A percentile compares a stretch with the other conserved stretches of the same genome.
Conservation (phyloP, 2,329 filamentous ascomycete species). For the Chaetothyriales sp. region DNA sequence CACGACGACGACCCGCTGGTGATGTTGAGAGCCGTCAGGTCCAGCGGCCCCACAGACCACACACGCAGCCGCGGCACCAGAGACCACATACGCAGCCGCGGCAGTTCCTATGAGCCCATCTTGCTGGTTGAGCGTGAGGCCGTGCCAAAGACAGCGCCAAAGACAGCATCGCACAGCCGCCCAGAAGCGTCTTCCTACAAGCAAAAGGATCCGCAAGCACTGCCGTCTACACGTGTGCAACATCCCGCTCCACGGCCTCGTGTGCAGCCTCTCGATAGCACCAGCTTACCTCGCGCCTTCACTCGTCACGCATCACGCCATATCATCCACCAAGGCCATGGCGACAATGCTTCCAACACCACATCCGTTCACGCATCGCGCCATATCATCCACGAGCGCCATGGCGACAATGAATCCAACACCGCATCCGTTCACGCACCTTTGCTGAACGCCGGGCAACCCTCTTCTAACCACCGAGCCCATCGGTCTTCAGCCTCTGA, state of each 20-base stretch:
- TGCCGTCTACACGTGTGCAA: neutral
- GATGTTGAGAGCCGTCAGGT: constrained; percentile 1
- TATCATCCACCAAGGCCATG: no score
- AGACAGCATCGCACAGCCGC: neutral
- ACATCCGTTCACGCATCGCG: no score
- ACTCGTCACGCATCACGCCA: no score
- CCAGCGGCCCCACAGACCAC: neutral
- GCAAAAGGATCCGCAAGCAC: neutral
- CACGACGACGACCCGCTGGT: constrained; percentile 9
- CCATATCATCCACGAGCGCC: no score
- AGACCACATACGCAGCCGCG: neutral
- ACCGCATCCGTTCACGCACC: no score
- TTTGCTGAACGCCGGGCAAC: no score
- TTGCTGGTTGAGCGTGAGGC: no score
- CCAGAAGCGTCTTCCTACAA: neutral
- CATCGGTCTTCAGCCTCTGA: neutral
- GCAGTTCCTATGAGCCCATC: neutral
- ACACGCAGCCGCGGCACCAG: neutral
- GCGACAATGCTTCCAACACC: no score
- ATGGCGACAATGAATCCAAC: no score
- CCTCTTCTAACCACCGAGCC: neutral
- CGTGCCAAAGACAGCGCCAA: no score
- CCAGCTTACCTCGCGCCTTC: neutral
- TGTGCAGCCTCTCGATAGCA: neutral
- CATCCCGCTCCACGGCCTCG: neutral